Evolutionary conservation across 306 rosid genomes (phyloP), one percentile per base, ranked within the genome.

Genomic region (Vicia faba): DNA sequence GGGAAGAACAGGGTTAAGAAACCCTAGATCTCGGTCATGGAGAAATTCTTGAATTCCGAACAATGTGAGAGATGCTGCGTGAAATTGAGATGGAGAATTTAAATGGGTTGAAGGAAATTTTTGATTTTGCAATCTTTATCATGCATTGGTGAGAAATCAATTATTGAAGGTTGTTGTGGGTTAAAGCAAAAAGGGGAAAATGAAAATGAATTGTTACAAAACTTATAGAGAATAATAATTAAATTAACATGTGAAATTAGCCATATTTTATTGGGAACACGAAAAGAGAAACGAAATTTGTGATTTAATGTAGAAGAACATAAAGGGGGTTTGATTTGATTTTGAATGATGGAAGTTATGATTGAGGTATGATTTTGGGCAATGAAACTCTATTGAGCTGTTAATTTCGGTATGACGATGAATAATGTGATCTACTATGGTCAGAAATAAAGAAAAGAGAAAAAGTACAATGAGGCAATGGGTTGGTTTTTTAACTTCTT

Each of bases 1-100:
- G 33, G 69, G 10, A 69, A 64, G 53, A 68, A 58, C 29, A 72
- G 35, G 55, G 66, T 9, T 48, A 48, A 77, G 81, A 85, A 87
- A 87, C 81, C 84, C 87, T 82, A 85, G 83, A 80, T 82, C 81
- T 73, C 56, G 64, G 61, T 48, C 83, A 86, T 76, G 75, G 68
- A 60, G 74, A 33, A 64, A 36, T 74, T 53, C 31, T 5, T 7
- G 12, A 48, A 51, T 68, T 25, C 2, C 18, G 13, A 29, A 57
- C 64, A 57, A 70, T 43, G 66, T 68, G 53, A 64, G 71, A 43
- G 72, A 36, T 33, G 68, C 39, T 36, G 66, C 64, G 10, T 25
- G 76, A 75, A 68, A 83, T 73, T 82, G 69, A 46, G 75, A 41
- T 45, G 66, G 62, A 4, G 15, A 75, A 44, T 46, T 35, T 14